Conservation (phyloP, 345 rosid genomes). For the Luvunga scandens region DNA sequence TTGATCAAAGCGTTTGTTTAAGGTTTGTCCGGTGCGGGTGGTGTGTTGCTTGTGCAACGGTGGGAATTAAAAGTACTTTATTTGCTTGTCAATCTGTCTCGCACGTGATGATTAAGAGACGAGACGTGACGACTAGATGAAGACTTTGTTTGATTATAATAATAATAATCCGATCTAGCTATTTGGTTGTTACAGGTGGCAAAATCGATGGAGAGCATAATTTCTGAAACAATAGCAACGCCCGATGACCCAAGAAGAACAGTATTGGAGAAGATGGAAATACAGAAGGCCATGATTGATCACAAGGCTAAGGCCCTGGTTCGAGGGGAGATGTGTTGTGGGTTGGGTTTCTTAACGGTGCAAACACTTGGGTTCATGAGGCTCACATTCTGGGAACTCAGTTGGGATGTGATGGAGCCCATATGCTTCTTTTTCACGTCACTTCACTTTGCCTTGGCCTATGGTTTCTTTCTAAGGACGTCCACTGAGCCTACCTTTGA, state of each 20-base stretch:
- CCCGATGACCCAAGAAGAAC: constrained; percentile 66
- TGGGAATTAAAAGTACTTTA: neutral
- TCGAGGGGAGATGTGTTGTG: constrained; percentile 61
- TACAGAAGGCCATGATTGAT: constrained; percentile 58
- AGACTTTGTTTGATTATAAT: too few species aligned
- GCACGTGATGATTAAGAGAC: neutral
- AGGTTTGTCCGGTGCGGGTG: neutral
- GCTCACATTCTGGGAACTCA: constrained; percentile 91
- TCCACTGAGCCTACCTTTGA: constrained; percentile 78
- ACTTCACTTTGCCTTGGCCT: constrained; percentile 51
- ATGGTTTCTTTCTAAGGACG: constrained; percentile 69
- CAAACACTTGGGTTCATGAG: constrained; percentile 83
- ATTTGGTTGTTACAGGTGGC: constrained; percentile 40
- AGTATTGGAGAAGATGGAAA: constrained; percentile 57
- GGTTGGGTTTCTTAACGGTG: constrained; percentile 47
- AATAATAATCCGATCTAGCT: too few species aligned
- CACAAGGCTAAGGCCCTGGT: constrained; percentile 44
- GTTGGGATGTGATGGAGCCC: constrained; percentile 99
- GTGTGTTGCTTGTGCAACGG: neutral
- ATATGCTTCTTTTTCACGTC: constrained; percentile 80
- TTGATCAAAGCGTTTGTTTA: neutral
- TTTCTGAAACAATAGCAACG: constrained; percentile 32
- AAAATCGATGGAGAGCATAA: constrained; percentile 47
- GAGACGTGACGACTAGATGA: too few species aligned
- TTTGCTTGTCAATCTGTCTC: neutral